Conservation (phyloP, 805 yeast genomes). For the Candida chauliodis region DNA sequence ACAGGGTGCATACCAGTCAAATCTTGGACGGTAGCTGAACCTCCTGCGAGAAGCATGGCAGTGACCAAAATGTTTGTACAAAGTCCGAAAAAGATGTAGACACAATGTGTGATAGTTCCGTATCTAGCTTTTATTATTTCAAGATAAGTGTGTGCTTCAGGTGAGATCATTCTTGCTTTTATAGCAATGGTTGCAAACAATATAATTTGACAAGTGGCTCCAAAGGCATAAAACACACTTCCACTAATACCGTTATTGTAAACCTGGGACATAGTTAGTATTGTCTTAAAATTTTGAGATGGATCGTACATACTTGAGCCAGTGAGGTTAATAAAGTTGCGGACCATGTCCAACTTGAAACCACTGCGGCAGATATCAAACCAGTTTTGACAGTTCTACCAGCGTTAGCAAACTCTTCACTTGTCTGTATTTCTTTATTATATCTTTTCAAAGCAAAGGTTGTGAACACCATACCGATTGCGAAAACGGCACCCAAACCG, state of each 20-base stretch:
- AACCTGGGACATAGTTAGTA: constrained; percentile 26
- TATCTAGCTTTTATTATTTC: constrained; percentile 81
- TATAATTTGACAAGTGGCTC: constrained; percentile 86
- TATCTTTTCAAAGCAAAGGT: constrained; percentile 72
- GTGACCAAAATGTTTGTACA: constrained; percentile 89
- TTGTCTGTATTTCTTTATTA: constrained; percentile 81
- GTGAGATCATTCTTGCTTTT: constrained; percentile 84
- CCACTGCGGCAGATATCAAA: constrained; percentile 84
- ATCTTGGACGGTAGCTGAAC: constrained; percentile 75
- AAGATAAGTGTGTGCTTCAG: constrained; percentile 86
- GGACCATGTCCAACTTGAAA: constrained; percentile 82
- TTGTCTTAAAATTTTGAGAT: neutral
- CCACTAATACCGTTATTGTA: constrained; percentile 76
- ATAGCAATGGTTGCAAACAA: constrained; percentile 84
- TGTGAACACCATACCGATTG: constrained; percentile 73
- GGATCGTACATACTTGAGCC: constrained; percentile 42
- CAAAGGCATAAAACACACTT: constrained; percentile 81
- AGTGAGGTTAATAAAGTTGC: constrained; percentile 45
- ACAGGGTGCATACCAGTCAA: constrained; percentile 76
- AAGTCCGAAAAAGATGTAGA: constrained; percentile 73
- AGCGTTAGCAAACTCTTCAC: constrained; percentile 92
- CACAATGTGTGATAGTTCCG: constrained; percentile 69
- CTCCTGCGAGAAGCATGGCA: constrained; percentile 89
- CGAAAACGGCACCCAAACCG: constrained; percentile 81
- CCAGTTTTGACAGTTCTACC: constrained; percentile 87